phyloP scores from a whole-genome alignment of 441 rosid genomes.

The Theobroma grandiflorum region DNA sequence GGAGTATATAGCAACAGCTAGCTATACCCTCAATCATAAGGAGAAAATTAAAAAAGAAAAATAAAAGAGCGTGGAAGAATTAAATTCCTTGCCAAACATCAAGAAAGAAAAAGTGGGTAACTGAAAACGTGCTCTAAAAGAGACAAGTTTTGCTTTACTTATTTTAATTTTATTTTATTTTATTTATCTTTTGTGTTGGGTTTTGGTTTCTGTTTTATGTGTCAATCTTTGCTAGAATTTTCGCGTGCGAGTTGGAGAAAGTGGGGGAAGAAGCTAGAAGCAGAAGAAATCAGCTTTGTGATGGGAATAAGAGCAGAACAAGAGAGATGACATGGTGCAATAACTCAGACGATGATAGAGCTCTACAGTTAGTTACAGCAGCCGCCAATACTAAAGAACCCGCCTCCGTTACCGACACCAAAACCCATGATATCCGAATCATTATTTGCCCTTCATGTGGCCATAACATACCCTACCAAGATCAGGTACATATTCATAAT shows the following conservation, averaged over 20 bases:
- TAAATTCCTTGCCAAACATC: conserved; percentile 36
- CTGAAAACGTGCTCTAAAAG: conserved; percentile 41
- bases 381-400: conserved; percentile 26
- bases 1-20: not conserved
- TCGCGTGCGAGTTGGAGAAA: not conserved
- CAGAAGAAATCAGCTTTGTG: conserved; percentile 9
- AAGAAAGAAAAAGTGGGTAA: conserved; percentile 37
- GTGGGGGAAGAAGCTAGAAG: conserved; percentile 18
- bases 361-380: conserved; percentile 35
- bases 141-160: conserved; percentile 29
- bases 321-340: conserved; percentile 77
- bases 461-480: conserved; percentile 55
- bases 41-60: not conserved
- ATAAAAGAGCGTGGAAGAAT: conserved; percentile 37
- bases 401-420: conserved; percentile 23
- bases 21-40: conserved; percentile 21
- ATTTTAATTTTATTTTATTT: not conserved
- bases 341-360: conserved; percentile 53
- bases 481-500: conserved; percentile 60
- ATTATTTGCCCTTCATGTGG: conserved; percentile 89
- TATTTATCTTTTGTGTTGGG: not conserved
- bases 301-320: conserved; percentile 42
- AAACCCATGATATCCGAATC: conserved; percentile 32
- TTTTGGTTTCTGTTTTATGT: not conserved
- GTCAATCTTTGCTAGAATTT: conserved; percentile 14